These are phyloP conservation scores for Beauveria bassiana DNA, from an alignment of 2,329 filamentous ascomycete genomes.

Conservation along the genomic window DNA sequence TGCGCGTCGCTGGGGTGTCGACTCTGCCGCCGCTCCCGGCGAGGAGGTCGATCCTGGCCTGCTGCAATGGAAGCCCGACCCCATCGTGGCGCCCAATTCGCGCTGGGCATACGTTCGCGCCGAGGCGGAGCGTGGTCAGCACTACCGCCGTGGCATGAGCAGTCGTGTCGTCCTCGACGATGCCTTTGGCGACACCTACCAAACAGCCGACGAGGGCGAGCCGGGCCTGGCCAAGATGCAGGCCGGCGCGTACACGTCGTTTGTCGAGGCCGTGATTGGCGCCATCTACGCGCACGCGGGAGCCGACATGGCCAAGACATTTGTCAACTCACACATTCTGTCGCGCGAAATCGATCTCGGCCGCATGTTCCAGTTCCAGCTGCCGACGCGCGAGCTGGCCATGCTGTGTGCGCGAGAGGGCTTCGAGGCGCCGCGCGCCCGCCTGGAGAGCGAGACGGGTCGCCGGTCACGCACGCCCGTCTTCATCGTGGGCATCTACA, in stretches of 20 bases:
- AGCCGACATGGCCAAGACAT: slow-evolving; percentile 67
- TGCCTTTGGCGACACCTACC: slow-evolving; percentile 63
- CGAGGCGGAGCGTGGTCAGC: slow-evolving; percentile 37
- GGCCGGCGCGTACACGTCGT: slow-evolving; percentile 62
- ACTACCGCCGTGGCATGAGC: slow-evolving; percentile 59
- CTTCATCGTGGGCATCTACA: slow-evolving; percentile 90
- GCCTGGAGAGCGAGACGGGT: slow-evolving; percentile 86
- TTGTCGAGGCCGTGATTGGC: slow-evolving; percentile 77
- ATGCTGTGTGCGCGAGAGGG: slow-evolving; percentile 80
- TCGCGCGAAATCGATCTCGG: slow-evolving; percentile 70
- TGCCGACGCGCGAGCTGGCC: slow-evolving; percentile 76
- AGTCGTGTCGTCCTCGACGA: slow-evolving; percentile 76
- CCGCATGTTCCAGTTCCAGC: slow-evolving; percentile 73
- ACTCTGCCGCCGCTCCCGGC: slow-evolving; percentile 77
- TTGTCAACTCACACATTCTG: slow-evolving; percentile 78
- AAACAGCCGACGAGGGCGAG: slow-evolving; percentile 20
- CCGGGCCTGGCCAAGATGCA: slow-evolving; percentile 59
- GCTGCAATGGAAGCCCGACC: slow-evolving; percentile 63
- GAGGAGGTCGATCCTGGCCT: slow-evolving; percentile 87
- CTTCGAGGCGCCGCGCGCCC: slow-evolving; percentile 79
- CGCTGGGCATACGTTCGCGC: slow-evolving; percentile 45
- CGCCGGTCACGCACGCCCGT: slow-evolving; percentile 78
- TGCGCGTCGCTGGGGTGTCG: slow-evolving; percentile 83
- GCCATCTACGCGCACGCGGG: slow-evolving; percentile 82
- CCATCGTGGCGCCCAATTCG: slow-evolving; percentile 36